These are phyloP conservation scores for Trichosporon sp. DNA, from an alignment of 1,284 basidiomycete genomes.

Conservation along the genomic window DNA sequence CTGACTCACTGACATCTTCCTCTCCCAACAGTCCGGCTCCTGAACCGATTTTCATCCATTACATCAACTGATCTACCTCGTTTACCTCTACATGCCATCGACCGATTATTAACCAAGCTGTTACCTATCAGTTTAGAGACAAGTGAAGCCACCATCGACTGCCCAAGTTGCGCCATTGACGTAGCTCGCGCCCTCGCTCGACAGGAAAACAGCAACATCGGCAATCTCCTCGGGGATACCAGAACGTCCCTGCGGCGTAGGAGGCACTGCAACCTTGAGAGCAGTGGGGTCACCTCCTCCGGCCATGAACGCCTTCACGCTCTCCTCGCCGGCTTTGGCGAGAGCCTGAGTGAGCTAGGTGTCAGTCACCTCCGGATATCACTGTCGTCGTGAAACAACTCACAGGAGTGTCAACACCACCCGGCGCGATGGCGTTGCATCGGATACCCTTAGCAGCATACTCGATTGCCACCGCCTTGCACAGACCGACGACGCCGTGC, in stretches of 20 bases:
- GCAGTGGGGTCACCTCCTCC: background rate
- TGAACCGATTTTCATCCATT: background rate
- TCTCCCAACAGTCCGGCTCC: too few relatives aligned
- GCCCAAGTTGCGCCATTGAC: conserved; percentile 35
- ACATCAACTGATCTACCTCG: too few relatives aligned
- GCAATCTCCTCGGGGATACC: conserved; percentile 32
- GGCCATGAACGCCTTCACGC: background rate
- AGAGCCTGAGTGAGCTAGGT: background rate
- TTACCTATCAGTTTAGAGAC: background rate
- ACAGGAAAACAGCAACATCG: conserved; percentile 33
- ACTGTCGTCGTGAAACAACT: background rate
- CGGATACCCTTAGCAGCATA: conserved; percentile 17
- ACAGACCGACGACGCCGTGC: conserved; percentile 24
- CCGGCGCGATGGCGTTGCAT: conserved; percentile 23
- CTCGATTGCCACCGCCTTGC: conserved; percentile 20
- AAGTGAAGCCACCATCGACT: conserved; percentile 28
- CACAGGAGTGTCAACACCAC: conserved; percentile 17
- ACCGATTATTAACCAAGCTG: background rate
- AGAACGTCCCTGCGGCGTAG: conserved; percentile 1
- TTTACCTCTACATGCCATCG: too few relatives aligned
- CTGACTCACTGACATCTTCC: too few relatives aligned
- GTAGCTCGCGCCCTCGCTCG: conserved; percentile 30
- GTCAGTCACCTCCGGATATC: too few relatives aligned
- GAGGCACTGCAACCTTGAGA: background rate
- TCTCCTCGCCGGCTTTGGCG: background rate